These are phyloP conservation scores for Ilex aquifolium DNA, from an alignment of 257 asterid genomes.

Conservation along the genomic window DNA sequence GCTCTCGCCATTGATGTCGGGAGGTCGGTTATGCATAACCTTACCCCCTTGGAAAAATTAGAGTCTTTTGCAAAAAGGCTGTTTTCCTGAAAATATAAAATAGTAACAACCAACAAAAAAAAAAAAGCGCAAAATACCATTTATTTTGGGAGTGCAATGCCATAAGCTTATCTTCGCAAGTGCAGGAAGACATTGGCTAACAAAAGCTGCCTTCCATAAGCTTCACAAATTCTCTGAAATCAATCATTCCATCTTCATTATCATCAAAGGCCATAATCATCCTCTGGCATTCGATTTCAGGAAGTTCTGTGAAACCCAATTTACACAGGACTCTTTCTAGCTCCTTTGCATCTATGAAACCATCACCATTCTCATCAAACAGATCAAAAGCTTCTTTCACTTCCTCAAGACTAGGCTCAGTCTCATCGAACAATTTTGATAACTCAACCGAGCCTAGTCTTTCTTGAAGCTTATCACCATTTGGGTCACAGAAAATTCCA, in stretches of 20 bases:
- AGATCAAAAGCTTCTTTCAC: slow-evolving; percentile 41
- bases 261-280: slow-evolving; percentile 50
- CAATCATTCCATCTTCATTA: slow-evolving; percentile 41
- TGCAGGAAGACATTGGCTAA: too few species aligned
- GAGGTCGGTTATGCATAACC: too few species aligned
- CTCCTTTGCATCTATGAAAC: slow-evolving; percentile 47
- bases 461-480: background rate
- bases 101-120: too few species aligned
- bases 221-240: slow-evolving; percentile 48
- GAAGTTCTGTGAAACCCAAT: slow-evolving; percentile 26
- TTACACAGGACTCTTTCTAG: slow-evolving; percentile 25
- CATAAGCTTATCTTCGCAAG: too few species aligned
- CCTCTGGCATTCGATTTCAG: slow-evolving; percentile 26
- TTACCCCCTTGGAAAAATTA: too few species aligned
- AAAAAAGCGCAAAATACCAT: too few species aligned
- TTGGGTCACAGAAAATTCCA: slow-evolving; percentile 17
- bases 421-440: slow-evolving; percentile 31
- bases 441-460: slow-evolving; percentile 10
- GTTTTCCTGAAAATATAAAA: too few species aligned
- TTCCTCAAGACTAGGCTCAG: slow-evolving; percentile 37
- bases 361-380: slow-evolving; percentile 50
- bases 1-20: too few species aligned
- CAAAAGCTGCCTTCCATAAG: slow-evolving; percentile 32
- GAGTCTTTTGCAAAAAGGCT: too few species aligned
- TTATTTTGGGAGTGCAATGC: too few species aligned